A percentile compares a stretch with the other conserved stretches of the same genome.
Evolutionary conservation across 108 stramenopile species (phyloP).

Genomic region (Nitzschia palea): DNA sequence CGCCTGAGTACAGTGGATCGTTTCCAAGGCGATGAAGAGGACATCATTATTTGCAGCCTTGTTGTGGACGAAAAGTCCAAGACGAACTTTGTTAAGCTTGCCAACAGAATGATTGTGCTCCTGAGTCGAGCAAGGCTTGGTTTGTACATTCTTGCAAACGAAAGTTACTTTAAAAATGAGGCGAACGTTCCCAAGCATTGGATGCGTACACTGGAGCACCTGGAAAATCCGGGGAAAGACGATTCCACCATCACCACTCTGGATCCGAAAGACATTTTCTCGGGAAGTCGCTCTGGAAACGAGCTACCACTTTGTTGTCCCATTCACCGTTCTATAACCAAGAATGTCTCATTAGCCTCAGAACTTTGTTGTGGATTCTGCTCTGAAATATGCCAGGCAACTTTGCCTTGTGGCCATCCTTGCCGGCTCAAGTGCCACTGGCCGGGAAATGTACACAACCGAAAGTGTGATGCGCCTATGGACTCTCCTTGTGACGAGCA

Average conservation of each 20-base stretch:
- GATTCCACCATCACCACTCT: background rate
- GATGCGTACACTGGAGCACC: slow-evolving; percentile 29
- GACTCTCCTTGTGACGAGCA: background rate
- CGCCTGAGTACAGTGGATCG: slow-evolving; percentile 46
- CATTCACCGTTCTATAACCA: slow-evolving; percentile 20
- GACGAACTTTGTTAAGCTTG: slow-evolving; percentile 37
- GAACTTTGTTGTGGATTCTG: slow-evolving; percentile 29
- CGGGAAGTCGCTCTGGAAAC: background rate
- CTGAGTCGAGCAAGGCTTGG: slow-evolving; percentile 44
- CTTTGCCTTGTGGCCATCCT: slow-evolving; percentile 22
- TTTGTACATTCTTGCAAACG: slow-evolving; percentile 40
- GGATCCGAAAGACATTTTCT: slow-evolving; percentile 4
- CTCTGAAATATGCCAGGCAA: slow-evolving; percentile 4
- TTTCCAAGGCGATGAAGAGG: slow-evolving; percentile 53
- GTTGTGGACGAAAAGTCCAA: slow-evolving; percentile 45
- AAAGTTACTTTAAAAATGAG: slow-evolving; percentile 27
- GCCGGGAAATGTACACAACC: slow-evolving; percentile 28
- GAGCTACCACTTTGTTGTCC: slow-evolving; percentile 38
- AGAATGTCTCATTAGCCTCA: slow-evolving; percentile 10
- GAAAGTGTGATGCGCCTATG: slow-evolving; percentile 6
- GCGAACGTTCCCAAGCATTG: slow-evolving; percentile 26
- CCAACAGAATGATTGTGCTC: slow-evolving; percentile 43
- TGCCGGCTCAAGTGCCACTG: slow-evolving; percentile 36
- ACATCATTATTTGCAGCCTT: slow-evolving; percentile 40
- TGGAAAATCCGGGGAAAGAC: slow-evolving; percentile 13